Conservation (phyloP, 2,329 filamentous ascomycete species). For the Waltergamsia citrina region DNA sequence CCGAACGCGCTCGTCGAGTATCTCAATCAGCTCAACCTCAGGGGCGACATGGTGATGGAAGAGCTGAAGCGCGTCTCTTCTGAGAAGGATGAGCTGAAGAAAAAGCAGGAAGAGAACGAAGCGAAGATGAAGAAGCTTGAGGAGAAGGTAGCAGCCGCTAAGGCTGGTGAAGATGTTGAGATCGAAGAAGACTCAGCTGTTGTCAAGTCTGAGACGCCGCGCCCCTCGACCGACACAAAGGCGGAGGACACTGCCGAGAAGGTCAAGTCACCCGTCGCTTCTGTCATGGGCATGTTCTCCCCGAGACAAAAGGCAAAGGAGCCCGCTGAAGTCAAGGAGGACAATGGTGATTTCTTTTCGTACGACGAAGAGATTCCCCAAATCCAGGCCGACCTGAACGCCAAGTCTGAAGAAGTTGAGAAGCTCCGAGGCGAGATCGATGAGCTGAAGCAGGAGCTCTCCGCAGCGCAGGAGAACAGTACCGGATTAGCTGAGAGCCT, state of each 20-base stretch:
- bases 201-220: conserved; percentile 17
- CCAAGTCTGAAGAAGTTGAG: conserved; percentile 61
- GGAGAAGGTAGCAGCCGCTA: conserved; percentile 50
- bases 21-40: conserved; percentile 74
- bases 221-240: conserved; percentile 19
- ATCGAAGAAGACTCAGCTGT: conserved; percentile 9
- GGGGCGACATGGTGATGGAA: conserved; percentile 87
- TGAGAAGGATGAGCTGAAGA: conserved; percentile 73
- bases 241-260: conserved; percentile 11
- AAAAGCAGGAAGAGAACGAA: conserved; percentile 61
- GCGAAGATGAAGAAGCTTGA: conserved; percentile 50
- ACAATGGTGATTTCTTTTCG: conserved; percentile 75
- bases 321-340: conserved; percentile 19
- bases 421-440: conserved; percentile 61
- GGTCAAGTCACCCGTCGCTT: conserved; percentile 35
- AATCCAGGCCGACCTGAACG: conserved; percentile 64
- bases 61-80: conserved; percentile 80
- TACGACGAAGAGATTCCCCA: conserved; percentile 81
- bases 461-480: conserved; percentile 61
- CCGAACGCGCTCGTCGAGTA: conserved; percentile 82
- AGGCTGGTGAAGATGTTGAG: conserved; percentile 25
- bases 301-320: conserved; percentile 31
- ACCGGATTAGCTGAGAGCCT: conserved; percentile 56
- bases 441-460: conserved; percentile 60
- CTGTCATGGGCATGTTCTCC: conserved; percentile 39